Percentiles rank a stretch among this genome's conserved stretches.
Evolutionary conservation across 2,329 filamentous ascomycete genomes (phyloP).

Genomic region (Bipolaris bicolor): DNA sequence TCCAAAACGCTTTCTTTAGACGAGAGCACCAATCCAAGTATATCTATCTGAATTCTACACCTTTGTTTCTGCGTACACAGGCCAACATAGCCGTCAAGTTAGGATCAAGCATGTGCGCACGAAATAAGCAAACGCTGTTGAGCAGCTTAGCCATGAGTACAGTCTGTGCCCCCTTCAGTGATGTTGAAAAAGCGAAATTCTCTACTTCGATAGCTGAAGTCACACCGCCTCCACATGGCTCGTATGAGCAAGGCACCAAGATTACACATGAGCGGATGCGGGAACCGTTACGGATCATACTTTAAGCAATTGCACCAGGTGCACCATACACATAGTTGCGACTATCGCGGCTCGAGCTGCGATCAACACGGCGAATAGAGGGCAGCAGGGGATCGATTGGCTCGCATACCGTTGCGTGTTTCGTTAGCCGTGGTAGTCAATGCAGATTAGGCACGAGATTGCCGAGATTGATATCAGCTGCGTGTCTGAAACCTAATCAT

Average conservation of each 20-base stretch:
- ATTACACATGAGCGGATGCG: neutral
- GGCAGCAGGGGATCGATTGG: neutral
- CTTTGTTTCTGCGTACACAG: neutral
- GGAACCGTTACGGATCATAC: neutral
- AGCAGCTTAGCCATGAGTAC: neutral
- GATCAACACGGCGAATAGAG: neutral
- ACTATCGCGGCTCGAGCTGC: neutral
- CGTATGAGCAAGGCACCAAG: neutral
- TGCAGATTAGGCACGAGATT: neutral
- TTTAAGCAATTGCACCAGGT: neutral
- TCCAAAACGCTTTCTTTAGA: neutral
- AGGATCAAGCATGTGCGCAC: neutral
- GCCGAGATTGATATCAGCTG: neutral
- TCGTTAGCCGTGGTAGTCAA: neutral
- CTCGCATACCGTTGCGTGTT: neutral
- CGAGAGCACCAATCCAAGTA: neutral
- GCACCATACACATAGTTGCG: too few species aligned
- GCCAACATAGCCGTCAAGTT: neutral
- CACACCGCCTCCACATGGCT: neutral
- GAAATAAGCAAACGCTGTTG: neutral
- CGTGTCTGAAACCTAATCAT: neutral
- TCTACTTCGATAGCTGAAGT: neutral
- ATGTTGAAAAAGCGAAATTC: neutral
- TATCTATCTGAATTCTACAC: neutral
- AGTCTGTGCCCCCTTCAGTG: too few species aligned